Percentiles rank a stretch among this genome's conserved stretches.
Evolutionary conservation across 2,329 filamentous ascomycete species (phyloP).

Genomic region (Pseudocercospora fijiensis): DNA sequence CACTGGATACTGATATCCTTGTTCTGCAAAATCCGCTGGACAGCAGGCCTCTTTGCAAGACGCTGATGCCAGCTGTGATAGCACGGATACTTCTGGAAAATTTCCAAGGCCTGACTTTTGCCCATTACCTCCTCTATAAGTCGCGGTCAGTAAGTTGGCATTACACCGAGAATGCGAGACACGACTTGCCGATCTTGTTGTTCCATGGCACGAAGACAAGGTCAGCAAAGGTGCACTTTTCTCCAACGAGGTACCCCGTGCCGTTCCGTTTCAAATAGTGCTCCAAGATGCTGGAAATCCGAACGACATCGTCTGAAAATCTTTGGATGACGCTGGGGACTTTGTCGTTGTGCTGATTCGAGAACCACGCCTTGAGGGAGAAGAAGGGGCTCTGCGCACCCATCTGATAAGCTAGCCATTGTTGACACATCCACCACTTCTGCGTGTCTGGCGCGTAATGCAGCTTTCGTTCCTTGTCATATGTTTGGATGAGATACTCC

Average conservation of each 20-base stretch:
- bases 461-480: conserved; percentile 33
- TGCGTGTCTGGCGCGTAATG: conserved; percentile 21
- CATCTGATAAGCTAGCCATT: conserved; percentile 37
- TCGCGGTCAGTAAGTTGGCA: background rate
- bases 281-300: conserved; percentile 48
- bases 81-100: background rate
- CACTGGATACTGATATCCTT: background rate
- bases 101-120: background rate
- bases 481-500: conserved; percentile 34
- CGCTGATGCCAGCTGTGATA: background rate
- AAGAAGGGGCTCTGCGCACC: conserved; percentile 40
- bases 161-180: background rate
- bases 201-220: conserved; percentile 44
- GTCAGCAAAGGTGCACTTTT: conserved; percentile 46
- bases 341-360: conserved; percentile 44
- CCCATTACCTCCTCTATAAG: background rate
- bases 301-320: conserved; percentile 46
- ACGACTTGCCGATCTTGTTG: background rate
- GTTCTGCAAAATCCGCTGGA: background rate
- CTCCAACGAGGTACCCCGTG: conserved; percentile 44
- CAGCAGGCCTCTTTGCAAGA: background rate
- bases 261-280: conserved; percentile 35
- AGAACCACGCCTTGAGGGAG: conserved; percentile 49
- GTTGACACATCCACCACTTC: conserved; percentile 26
- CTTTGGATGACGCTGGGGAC: conserved; percentile 43